These are phyloP conservation scores for Aspergillus puulaauensis DNA, from an alignment of 2,329 filamentous ascomycete species.

Conservation along the genomic window DNA sequence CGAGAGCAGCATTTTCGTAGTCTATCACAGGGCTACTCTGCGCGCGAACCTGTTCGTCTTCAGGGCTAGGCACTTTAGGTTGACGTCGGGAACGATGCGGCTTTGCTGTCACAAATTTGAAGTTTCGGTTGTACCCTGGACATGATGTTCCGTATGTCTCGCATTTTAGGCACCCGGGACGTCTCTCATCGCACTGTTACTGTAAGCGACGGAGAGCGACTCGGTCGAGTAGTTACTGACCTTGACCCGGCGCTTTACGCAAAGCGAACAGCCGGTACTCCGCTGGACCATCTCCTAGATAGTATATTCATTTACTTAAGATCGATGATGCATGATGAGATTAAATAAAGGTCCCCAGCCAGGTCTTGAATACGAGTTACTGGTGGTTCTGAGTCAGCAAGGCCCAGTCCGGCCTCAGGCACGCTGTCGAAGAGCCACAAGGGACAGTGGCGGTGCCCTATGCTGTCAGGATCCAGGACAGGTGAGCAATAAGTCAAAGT, in stretches of 20 bases:
- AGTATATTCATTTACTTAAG: not conserved
- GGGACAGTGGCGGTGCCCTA: not conserved
- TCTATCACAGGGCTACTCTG: not conserved
- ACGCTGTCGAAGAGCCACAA: not conserved
- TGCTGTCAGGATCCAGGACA: not conserved
- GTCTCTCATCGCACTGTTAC: conserved; percentile 34
- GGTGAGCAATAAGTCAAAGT: not conserved
- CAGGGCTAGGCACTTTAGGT: not conserved
- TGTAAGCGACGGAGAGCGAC: not conserved
- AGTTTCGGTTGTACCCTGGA: conserved; percentile 33
- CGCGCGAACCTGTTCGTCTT: not conserved
- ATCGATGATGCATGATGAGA: not conserved
- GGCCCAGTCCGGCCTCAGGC: not conserved
- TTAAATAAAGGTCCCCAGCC: not conserved
- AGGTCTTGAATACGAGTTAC: not conserved
- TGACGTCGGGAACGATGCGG: conserved; percentile 24
- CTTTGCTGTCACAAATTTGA: conserved; percentile 36
- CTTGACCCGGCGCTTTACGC: conserved; percentile 30
- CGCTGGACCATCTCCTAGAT: conserved; percentile 23
- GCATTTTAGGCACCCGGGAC: conserved; percentile 33
- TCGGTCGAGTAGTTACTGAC: conserved; percentile 9
- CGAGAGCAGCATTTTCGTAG: not conserved
- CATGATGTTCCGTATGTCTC: conserved; percentile 33
- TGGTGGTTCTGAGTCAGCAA: not conserved
- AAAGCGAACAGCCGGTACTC: conserved; percentile 27